Evolutionary conservation across 495 filamentous ascomycete species (phyloP), one percentile per base, ranked within the genome.

Genomic region (Tuber microsphaerosporum): DNA sequence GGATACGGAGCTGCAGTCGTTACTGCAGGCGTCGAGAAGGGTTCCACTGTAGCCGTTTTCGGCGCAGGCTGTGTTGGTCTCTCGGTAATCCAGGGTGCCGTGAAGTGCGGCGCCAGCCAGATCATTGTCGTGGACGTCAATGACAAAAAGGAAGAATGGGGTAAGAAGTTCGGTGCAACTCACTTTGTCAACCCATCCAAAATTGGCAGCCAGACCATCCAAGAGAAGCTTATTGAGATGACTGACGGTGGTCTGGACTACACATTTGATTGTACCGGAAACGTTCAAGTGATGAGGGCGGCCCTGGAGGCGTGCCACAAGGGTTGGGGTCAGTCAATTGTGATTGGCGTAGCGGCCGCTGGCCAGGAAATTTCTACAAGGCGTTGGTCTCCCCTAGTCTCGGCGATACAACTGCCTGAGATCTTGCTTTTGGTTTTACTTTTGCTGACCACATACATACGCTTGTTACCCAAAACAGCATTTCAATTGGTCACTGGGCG

Each of bases 241-340:
- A 99, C 95, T n/a, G 95, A 99, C 84, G 95, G 95, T 75, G 95
- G 95, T 26, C 95, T 94, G 83, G 95, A 99, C 86, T 99, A 98
- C 86, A 99, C 95, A 70, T 99, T 99, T 83, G 95, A 99, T 86
- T 99, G 95, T 87, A 99, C 95, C 7, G 95, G 95, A 31, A 98
- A 98, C 82, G 94, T 97, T 41, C 88, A 90, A 72, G 95, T 99
- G 48, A 99, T 99, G 95, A 89, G 95, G 75, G 92, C 92, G 43
- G 95, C 95, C 69, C 89, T 99, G 70, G 95, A 99, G 86, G 94
- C 95, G 51, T 99, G 95, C 86, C 96, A 99, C 86, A 99, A 99
- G 89, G 95, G 95, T 44, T 99, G 95, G 95, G 95, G 95, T 76
- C 90, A 98, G 90, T 96, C 92, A 81, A 97, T 99, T 81, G 89